Base-by-base conservation (phyloP, 352 stramenopile genomes). In the Globisporangium rhizosaccharum region DNA sequence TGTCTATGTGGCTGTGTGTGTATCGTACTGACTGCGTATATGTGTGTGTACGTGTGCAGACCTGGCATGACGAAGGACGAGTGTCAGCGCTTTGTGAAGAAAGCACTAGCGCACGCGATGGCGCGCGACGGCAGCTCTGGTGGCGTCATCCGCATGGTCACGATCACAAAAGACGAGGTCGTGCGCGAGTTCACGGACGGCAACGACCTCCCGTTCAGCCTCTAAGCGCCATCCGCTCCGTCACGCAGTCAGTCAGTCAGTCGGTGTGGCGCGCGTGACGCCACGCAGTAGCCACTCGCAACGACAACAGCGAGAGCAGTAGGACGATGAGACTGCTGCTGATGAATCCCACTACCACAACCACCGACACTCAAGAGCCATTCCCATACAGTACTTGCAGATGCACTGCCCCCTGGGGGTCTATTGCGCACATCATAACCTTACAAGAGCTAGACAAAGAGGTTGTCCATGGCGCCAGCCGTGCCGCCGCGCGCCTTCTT, bases 51-150 rank as follows among this genome's bases (percentile, higher is more conserved):
- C 25, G 23, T 50, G 50, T 45, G 37, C 56, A 90, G 84, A 73
- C 75, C 85, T 28, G 82, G 90, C 63, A 99, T 99, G 97, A 98
- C 85, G 23, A 92, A 97, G 69, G 91, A 97, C n/a, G 96, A 99
- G 76, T 97, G 91, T 51, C 73, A 96, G 62, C 65, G 75, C 33
- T 97, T 99, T 64, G 95, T 98, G 47, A 97, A 97, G 68, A 98
- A 98, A 72, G 83, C 91, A 56, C 73, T 99, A 60, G 67, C 87
- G 39, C 97, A 99, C 80, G 97, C 97, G 30, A 99, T 99, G 97
- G 92, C 96, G 15, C 85, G 97, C 30, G 97, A 99, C 82, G 97
- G 97, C 55, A 98, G 89, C 62, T 99, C 93, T n/a, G 97, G 97
- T 53, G 97, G 97, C 60, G 94, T 99, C 48, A 99, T 99, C 72